Conservation (phyloP, 257 asterid genomes). For the Solanum appendiculatum region DNA sequence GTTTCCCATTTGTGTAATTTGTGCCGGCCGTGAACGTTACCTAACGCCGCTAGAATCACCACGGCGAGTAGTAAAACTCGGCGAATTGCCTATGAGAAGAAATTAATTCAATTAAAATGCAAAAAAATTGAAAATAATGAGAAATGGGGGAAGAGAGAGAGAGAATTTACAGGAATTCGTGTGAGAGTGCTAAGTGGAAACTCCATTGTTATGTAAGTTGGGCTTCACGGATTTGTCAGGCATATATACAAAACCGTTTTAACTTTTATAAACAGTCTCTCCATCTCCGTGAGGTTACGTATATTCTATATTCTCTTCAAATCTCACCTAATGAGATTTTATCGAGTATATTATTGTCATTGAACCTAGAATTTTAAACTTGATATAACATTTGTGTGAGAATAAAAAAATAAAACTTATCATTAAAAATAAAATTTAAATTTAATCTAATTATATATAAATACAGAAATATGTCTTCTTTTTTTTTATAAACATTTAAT, state of each 20-base stretch:
- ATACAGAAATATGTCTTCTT: too few relatives aligned
- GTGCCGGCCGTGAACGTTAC: constrained; percentile 15
- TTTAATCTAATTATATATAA: too few relatives aligned
- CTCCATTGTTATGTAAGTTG: background rate
- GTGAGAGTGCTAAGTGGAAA: background rate
- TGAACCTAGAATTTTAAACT: background rate
- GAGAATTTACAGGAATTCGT: background rate
- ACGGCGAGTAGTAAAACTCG: constrained; percentile 12
- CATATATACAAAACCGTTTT: background rate
- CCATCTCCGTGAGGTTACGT: background rate
- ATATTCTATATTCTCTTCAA: too few relatives aligned
- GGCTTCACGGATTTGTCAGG: background rate
- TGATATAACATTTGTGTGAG: too few relatives aligned
- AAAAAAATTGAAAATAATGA: background rate
- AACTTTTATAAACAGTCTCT: background rate
- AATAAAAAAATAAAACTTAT: too few relatives aligned
- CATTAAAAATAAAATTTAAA: too few relatives aligned
- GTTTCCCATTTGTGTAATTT: constrained; percentile 8
- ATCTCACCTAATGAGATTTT: too few relatives aligned
- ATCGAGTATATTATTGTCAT: too few relatives aligned
- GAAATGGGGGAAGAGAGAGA: background rate
- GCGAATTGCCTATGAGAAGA: constrained; percentile 22
- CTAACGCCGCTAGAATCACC: constrained; percentile 22
- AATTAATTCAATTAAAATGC: background rate
- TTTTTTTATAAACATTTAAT: too few relatives aligned